phyloP scores from a whole-genome alignment of 2,329 filamentous ascomycete genomes.

The Cytospora chrysosperma region DNA sequence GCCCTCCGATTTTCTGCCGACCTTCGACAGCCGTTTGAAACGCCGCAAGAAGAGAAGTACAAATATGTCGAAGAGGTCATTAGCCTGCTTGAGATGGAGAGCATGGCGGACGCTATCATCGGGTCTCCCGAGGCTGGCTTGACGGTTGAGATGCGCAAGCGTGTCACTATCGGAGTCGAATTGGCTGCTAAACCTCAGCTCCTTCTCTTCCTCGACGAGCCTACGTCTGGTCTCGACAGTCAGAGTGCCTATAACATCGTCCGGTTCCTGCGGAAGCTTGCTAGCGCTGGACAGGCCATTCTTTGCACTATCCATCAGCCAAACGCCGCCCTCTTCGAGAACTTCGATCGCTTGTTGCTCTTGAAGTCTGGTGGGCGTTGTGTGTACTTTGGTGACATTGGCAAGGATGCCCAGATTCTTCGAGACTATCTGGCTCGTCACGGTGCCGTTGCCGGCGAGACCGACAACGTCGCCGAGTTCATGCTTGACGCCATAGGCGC shows the following conservation, averaged over 20 bases:
- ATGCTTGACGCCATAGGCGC: constrained; percentile 86
- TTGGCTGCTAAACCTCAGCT: constrained; percentile 79
- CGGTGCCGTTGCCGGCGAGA: constrained; percentile 57
- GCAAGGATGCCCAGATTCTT: constrained; percentile 69
- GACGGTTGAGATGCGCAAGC: constrained; percentile 65
- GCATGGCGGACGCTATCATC: constrained; percentile 59
- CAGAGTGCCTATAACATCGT: constrained; percentile 76
- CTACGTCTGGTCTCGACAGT: constrained; percentile 71
- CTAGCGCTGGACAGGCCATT: constrained; percentile 80
- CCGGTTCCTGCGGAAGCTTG: constrained; percentile 73
- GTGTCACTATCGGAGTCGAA: constrained; percentile 90
- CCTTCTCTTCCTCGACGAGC: constrained; percentile 76
- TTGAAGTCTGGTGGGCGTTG: constrained; percentile 76
- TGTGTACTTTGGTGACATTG: constrained; percentile 85
- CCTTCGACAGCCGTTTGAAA: constrained; percentile 55
- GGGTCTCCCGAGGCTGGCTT: constrained; percentile 66
- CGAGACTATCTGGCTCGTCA: constrained; percentile 61
- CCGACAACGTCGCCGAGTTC: constrained; percentile 68
- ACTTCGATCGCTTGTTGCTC: constrained; percentile 80
- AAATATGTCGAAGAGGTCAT: constrained; percentile 60
- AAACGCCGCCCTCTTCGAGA: constrained; percentile 80
- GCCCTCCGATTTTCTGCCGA: constrained; percentile 63
- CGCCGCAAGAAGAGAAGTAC: constrained; percentile 54
- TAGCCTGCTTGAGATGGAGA: constrained; percentile 56
- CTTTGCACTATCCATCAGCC: constrained; percentile 92